Evolutionary conservation across 2,329 filamentous ascomycete genomes (phyloP), one percentile per base, ranked within the genome.

Genomic region (Cordyceps tenuipes): DNA sequence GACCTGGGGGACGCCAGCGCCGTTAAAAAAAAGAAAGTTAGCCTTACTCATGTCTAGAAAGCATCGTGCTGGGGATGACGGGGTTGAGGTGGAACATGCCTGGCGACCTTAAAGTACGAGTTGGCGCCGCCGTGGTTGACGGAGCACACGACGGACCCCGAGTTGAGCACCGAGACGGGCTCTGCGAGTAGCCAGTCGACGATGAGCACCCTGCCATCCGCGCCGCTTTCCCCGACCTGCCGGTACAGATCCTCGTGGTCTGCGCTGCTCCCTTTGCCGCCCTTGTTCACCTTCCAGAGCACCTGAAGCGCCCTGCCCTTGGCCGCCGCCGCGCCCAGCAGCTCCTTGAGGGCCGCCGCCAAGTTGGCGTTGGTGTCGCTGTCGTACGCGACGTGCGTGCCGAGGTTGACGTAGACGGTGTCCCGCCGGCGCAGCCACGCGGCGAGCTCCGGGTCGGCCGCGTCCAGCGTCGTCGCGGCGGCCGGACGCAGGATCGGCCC

Each of bases 381-480:
- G 26, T 61, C 61, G 48, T 66, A 69, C 5, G 63, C 62, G 29
- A 73, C 67, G 6, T 72, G 67, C 2, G 75, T 79, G 0, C 79
- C 79, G 0, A 82, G 70, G 57, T 78, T 80, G 12, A 82, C 72
- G 13, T 81, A 68, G 0, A 81, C 66, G 0, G 79, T 81, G 1
- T 76, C 76, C 0, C 66, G 68, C 6, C 66, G 63, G 1, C 67
- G 66, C 12, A 82, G 62, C 79, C 79, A 82, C 0, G 54, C 39
- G 0, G 71, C 70, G 34, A 82, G 65, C 43, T 75, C 72, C 0
- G 74, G 69, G 50, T 82, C 79, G 2, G 72, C 67, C 17, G 74
- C 68, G n/a, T 66, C 61, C 0, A 78, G 36, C 10, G 5, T 69
- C 10, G 5, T 69, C 0, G 75, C 63, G 1, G 66, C 63, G 1